phyloP scores from a whole-genome alignment of 208 protist species.

The Trichomonas tenax region DNA sequence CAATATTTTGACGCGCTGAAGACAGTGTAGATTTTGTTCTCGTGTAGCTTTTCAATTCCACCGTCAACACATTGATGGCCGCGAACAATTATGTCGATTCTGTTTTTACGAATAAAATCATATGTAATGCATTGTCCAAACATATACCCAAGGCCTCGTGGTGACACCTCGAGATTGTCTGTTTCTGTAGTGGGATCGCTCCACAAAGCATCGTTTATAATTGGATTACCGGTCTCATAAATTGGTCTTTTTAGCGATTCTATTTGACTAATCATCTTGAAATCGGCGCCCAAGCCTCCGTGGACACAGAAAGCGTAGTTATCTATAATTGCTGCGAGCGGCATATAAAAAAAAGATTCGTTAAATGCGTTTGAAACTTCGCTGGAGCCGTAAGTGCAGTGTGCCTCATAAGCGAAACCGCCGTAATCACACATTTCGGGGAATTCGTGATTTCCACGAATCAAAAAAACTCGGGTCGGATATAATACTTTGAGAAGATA shows the following conservation, averaged over 20 bases:
- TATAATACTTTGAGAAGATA: neutral
- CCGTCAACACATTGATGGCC: neutral
- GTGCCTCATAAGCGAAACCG: neutral
- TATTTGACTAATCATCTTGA: neutral
- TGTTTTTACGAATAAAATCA: neutral
- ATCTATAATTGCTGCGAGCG: neutral
- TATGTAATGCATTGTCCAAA: neutral
- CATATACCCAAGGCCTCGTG: neutral
- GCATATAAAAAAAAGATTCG: neutral
- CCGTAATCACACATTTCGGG: neutral
- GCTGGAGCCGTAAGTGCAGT: too few relatives aligned
- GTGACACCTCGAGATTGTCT: neutral
- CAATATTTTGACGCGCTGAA: neutral
- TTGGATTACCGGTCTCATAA: neutral
- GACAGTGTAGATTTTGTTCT: neutral
- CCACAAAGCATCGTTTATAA: neutral
- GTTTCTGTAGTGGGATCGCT: neutral
- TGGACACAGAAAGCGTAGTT: neutral
- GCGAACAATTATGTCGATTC: neutral
- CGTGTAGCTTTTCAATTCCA: neutral
- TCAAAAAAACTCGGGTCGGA: neutral
- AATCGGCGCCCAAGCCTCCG: neutral
- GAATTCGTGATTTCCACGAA: neutral
- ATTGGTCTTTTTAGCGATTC: neutral
- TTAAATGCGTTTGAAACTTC: neutral